phyloP scores from a whole-genome alignment of 108 stramenopile genomes.

The Fragilaria crotonensis region DNA sequence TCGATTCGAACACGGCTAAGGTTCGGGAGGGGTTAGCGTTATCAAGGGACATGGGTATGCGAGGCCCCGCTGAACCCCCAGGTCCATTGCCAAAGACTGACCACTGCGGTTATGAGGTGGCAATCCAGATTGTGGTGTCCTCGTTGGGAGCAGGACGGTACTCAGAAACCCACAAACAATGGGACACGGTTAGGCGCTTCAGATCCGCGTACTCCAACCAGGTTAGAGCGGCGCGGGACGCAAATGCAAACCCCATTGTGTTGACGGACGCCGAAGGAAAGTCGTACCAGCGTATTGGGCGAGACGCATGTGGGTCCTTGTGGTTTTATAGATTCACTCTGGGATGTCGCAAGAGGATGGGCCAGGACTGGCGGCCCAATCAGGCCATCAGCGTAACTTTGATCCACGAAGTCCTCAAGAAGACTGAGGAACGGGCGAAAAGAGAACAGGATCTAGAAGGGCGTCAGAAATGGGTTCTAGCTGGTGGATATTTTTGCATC shows the following conservation, averaged over 20 bases:
- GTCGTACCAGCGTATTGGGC: too few species aligned
- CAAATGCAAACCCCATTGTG: neutral
- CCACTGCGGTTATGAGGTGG: too few species aligned
- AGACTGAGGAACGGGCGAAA: neutral
- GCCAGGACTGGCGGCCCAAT: neutral
- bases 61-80: neutral
- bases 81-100: slow-evolving; percentile 15
- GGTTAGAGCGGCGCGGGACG: neutral
- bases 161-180: too few species aligned
- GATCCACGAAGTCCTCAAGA: neutral
- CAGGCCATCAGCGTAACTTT: neutral
- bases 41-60: neutral
- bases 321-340: neutral
- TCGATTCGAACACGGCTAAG: slow-evolving; percentile 7
- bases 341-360: neutral
- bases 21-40: neutral
- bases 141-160: slow-evolving; percentile 17
- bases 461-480: neutral
- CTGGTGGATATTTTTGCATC: too few species aligned
- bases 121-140: slow-evolving; percentile 19
- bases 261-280: too few species aligned
- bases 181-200: slow-evolving; percentile 10
- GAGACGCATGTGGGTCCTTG: neutral
- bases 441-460: neutral
- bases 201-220: neutral